Base-by-base conservation (phyloP, 257 asterid genomes). In the Fraxinus anomala region DNA sequence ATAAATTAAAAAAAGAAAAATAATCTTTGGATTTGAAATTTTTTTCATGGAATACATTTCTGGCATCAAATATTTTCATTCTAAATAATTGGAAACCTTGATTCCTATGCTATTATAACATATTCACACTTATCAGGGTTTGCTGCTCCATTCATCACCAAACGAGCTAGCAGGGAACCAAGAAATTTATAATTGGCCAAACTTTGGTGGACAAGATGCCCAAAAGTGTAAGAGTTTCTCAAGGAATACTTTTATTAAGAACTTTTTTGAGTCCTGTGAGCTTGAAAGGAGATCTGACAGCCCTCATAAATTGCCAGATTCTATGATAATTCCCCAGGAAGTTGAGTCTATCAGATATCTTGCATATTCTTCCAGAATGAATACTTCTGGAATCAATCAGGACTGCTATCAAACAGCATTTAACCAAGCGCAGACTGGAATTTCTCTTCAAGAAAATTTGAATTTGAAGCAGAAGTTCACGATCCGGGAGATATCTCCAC, bases 401-500 rank as follows among this genome's bases (percentile, higher is more conserved):
- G 87, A 78, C 49, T 37, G 80, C 70, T 82, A 76, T 73, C 71
- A 86, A 39, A 78, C 92, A 49, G 74, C 89, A 40, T 89, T 89
- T 85, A 87, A 83, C 84, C 92, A 86, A 84, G 90, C 77, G 74
- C 91, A 70, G 63, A 77, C 76, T 80, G 91, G 80, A 79, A 51
- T 77, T 61, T 70, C 92, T 83, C 89, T 80, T 78, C 92, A 87
- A 76, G 87, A 86, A 77, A 83, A 79, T 80, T 73, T 85, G 76
- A 80, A 86, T 79, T 83, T 89, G 81, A 89, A 84, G 87, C 97
- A 91, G 88, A 92, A 89, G 84, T 96, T 92, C 79, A 89, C 89
- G 28, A 91, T 96, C 85, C 85, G 82, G 72, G 97, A 89, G 82
- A 87, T 96, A 84, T 92, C 92, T 68, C 99, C 99, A 36, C 95